Conservation (phyloP, 768 basidiomycete genomes). For the Macrolepiota fuliginosa region DNA sequence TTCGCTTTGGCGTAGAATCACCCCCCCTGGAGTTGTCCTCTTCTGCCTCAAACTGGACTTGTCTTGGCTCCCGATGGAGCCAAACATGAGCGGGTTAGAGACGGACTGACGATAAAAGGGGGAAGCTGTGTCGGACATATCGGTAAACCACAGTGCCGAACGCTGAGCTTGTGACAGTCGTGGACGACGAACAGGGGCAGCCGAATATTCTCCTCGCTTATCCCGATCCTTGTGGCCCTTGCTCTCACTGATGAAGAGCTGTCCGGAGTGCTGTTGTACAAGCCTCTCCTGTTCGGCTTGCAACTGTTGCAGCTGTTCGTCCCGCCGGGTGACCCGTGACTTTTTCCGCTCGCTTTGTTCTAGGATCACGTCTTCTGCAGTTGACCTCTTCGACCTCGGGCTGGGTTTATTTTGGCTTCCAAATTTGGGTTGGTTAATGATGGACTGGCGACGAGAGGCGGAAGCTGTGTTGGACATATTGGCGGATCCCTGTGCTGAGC, state of each 20-base stretch:
- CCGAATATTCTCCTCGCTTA: background rate
- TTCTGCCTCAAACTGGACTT: background rate
- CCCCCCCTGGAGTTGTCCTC: background rate
- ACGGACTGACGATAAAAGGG: background rate
- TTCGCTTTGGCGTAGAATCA: background rate
- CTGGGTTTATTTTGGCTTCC: background rate
- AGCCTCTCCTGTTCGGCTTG: background rate
- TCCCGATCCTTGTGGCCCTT: background rate
- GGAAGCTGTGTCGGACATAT: background rate
- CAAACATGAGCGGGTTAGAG: background rate
- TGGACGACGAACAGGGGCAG: background rate
- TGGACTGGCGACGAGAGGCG: background rate
- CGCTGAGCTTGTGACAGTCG: background rate
- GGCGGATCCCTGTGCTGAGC: background rate
- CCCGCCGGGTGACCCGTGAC: background rate
- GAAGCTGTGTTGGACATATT: background rate
- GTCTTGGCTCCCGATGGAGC: background rate
- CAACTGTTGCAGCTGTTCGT: background rate
- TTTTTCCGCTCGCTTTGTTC: background rate
- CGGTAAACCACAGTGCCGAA: background rate
- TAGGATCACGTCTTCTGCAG: background rate
- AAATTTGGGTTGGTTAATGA: background rate
- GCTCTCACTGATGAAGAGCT: background rate
- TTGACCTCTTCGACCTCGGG: background rate
- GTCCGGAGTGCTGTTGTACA: background rate